Percentiles rank a stretch among this genome's conserved stretches.
Evolutionary conservation across 202 grass and related monocot genomes (phyloP).

Genomic region (Musa balbisiana): DNA sequence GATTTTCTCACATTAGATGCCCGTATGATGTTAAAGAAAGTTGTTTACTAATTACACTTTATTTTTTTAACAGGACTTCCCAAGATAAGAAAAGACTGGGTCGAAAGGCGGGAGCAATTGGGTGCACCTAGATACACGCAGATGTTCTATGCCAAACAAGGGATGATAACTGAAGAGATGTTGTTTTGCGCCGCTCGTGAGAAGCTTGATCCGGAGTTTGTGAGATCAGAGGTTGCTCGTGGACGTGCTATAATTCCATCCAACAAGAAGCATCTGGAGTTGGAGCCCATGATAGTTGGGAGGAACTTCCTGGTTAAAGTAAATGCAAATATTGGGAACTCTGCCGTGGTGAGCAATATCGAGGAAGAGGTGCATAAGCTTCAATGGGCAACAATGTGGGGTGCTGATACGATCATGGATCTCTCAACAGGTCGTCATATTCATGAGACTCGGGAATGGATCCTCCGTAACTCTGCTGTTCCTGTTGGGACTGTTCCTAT

Average conservation of each 20-base stretch:
- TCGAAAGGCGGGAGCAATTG: conserved; percentile 67
- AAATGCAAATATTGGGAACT: conserved; percentile 97
- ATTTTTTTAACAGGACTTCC: conserved; percentile 58
- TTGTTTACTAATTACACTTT: conserved; percentile 1
- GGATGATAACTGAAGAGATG: conserved; percentile 95
- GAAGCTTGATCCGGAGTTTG: conserved; percentile 92
- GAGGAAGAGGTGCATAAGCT: conserved; percentile 99
- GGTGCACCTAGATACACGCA: conserved; percentile 75
- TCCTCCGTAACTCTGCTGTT: conserved; percentile 85
- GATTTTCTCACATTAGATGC: background rate
- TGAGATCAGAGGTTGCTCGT: conserved; percentile 71
- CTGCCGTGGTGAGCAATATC: conserved; percentile 82
- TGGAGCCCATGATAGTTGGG: conserved; percentile 97
- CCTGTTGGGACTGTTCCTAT: conserved; percentile 93
- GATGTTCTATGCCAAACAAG: conserved; percentile 97
- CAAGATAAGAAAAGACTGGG: conserved; percentile 93
- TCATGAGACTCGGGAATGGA: conserved; percentile 97
- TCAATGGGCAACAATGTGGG: conserved; percentile 99
- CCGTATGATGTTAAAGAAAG: background rate
- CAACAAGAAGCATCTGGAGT: conserved; percentile 89
- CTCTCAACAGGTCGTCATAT: conserved; percentile 95
- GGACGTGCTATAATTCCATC: conserved; percentile 94
- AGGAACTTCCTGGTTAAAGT: conserved; percentile 97
- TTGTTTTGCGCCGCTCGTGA: conserved; percentile 89
- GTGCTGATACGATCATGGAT: conserved; percentile 96